Base-by-base conservation (phyloP, 768 basidiomycete genomes). In the Mycena epipterygia region DNA sequence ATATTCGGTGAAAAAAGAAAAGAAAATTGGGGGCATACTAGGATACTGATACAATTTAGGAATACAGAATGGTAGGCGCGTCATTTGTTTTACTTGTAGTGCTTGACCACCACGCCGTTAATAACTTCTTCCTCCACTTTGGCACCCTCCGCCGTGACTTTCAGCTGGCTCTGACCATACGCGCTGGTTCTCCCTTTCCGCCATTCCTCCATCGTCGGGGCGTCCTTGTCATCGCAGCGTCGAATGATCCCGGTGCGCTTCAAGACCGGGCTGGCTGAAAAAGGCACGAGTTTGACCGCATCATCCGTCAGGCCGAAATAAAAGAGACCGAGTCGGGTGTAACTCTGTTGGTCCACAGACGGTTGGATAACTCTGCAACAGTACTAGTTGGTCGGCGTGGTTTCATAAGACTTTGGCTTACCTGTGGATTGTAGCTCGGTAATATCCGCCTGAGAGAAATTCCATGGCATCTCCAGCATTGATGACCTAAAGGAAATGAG, bases 381-480 rank as follows among this genome's bases (percentile, higher is more conserved):
- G n/a, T n/a, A n/a, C n/a, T n/a, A 19, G 25, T 23, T 33, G 41
- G 14, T n/a, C 14, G 37, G 39, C n/a, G 29, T n/a, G 25, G 27
- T 5, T 61, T 48, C 23, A 41, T 9, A 30, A 37, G 37, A 23
- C 23, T 42, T 42, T 3, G 42, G 72, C 64, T 51, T 64, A 78
- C 78, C 82, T 75, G 73, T 91, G 90, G 57, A 90, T 86, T 1
- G 90, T 90, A 16, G 85, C 87, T 35, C 82, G 84, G 78, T 90
- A 90, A 71, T 81, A 90, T 1, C 89, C 89, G 0, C 90, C 89
- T 1, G 88, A 89, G 25, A 91, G 81, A 73, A 90, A 89, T 59
- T 90, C 86, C 70, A 92, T 75, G 0, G 85, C 84, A 67, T 91
- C 90, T 5, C 90, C 90, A 0, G 87, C 83, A 59, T 91, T 91